phyloP scores from a whole-genome alignment of 2,329 filamentous ascomycete species.

The Claviceps cyperi region DNA sequence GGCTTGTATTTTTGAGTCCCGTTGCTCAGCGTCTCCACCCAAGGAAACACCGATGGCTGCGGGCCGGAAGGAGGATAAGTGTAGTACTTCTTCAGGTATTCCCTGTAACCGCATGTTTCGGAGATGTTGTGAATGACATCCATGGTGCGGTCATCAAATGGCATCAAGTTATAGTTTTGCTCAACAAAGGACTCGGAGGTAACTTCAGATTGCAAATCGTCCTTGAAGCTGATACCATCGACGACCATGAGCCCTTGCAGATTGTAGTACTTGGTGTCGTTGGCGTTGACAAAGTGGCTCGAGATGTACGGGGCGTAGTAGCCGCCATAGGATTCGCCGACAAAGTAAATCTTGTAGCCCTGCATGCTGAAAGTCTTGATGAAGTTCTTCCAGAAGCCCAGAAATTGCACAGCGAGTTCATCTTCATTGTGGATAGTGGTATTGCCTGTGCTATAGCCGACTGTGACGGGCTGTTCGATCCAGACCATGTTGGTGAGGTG shows the following conservation, averaged over 20 bases:
- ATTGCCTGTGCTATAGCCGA: conserved; percentile 54
- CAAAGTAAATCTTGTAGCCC: conserved; percentile 55
- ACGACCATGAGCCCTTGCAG: conserved; percentile 57
- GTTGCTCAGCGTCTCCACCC: conserved; percentile 18
- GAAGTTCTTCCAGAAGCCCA: conserved; percentile 70
- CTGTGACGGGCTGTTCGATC: conserved; percentile 54
- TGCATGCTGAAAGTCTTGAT: conserved; percentile 55
- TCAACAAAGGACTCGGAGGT: conserved; percentile 46
- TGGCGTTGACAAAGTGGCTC: conserved; percentile 52
- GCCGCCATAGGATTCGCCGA: conserved; percentile 57
- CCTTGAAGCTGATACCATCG: conserved; percentile 48
- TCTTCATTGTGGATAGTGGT: conserved; percentile 50
- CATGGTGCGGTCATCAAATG: conserved; percentile 46
- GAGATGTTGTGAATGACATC: conserved; percentile 35
- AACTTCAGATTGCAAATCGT: conserved; percentile 27
- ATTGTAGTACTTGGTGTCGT: conserved; percentile 53
- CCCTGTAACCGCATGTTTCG: conserved; percentile 46
- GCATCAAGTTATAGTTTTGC: conserved; percentile 44
- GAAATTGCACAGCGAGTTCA: conserved; percentile 56
- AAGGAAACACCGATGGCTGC: conserved; percentile 36
- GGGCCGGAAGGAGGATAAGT: conserved; percentile 52
- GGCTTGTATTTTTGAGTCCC: conserved; percentile 18
- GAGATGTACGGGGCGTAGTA: conserved; percentile 58
- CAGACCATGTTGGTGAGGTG: conserved; percentile 41
- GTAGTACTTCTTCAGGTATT: conserved; percentile 45